These are phyloP conservation scores for Sequoiadendron giganteum DNA, from an alignment of 75 land plant species.

Conservation along the genomic window DNA sequence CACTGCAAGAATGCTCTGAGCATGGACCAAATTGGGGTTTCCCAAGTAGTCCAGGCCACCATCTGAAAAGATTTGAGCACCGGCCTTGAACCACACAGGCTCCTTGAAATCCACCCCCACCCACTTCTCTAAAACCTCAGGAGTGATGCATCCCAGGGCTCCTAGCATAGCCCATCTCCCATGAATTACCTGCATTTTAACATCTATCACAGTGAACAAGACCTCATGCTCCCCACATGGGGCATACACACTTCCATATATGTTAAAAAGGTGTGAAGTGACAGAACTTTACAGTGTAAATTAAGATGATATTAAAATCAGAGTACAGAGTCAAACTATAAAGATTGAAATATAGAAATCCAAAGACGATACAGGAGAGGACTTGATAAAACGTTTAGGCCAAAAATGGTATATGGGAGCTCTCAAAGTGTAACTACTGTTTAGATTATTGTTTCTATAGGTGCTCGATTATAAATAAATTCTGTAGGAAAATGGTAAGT, in stretches of 20 bases:
- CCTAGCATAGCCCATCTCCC: conserved; percentile 97
- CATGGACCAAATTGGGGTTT: conserved; percentile 91
- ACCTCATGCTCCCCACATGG: neutral
- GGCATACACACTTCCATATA: neutral
- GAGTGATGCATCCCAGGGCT: conserved; percentile 88
- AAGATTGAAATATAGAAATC: neutral
- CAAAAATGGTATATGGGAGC: too few relatives aligned
- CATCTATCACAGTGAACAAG: neutral
- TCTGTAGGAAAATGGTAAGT: too few relatives aligned
- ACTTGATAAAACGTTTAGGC: too few relatives aligned
- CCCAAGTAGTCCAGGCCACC: conserved; percentile 96
- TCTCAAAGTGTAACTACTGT: too few relatives aligned
- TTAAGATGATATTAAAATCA: too few relatives aligned
- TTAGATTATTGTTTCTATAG: too few relatives aligned
- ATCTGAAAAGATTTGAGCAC: conserved; percentile 92
- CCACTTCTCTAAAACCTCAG: conserved; percentile 82
- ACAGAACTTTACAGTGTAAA: neutral
- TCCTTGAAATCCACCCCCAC: conserved; percentile 83
- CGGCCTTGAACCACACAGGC: conserved; percentile 96
- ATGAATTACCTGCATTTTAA: conserved; percentile 68
- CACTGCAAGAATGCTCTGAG: conserved; percentile 93
- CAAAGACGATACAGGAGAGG: neutral
- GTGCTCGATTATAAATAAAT: too few relatives aligned
- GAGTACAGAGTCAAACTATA: neutral
- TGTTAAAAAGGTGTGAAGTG: too few relatives aligned